Conservation (phyloP, 2,329 filamentous ascomycete genomes). For the Aureobasidium lini region DNA sequence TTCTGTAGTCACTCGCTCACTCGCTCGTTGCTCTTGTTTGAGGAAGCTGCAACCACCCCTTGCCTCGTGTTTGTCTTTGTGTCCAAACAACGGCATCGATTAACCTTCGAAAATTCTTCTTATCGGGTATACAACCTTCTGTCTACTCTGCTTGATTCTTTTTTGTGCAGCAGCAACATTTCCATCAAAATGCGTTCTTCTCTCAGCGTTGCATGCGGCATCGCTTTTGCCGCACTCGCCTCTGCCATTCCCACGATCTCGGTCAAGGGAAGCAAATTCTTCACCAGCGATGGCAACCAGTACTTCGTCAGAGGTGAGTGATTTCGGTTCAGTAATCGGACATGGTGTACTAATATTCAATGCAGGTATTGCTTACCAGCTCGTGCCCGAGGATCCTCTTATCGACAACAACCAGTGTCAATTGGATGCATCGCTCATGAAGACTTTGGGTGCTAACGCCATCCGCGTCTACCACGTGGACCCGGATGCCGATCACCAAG, state of each 20-base stretch:
- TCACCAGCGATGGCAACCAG: slow-evolving; percentile 69
- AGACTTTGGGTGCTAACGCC: slow-evolving; percentile 70
- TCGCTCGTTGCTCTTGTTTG: not conserved
- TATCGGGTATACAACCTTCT: not conserved
- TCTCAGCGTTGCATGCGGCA: not conserved
- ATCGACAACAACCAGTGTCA: slow-evolving; percentile 67
- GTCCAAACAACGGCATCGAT: not conserved
- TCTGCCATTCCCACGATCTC: slow-evolving; percentile 49
- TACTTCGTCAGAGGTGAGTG: slow-evolving; percentile 72
- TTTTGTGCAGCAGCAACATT: not conserved
- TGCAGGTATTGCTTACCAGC: slow-evolving; percentile 33
- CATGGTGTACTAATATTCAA: slow-evolving; percentile 34
- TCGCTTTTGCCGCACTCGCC: slow-evolving; percentile 27
- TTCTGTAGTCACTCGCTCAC: not conserved
- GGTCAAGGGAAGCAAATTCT: slow-evolving; percentile 75
- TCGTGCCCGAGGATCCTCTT: slow-evolving; percentile 65
- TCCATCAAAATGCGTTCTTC: not conserved
- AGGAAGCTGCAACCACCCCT: not conserved
- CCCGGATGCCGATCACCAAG: slow-evolving; percentile 59
- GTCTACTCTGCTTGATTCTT: not conserved
- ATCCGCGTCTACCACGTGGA: slow-evolving; percentile 84
- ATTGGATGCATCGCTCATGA: slow-evolving; percentile 69
- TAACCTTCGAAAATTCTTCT: not conserved
- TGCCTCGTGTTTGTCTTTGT: slow-evolving; percentile 5
- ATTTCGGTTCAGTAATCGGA: not conserved